A percentile compares a stretch with the other conserved stretches of the same genome.
These are phyloP conservation scores for Willaertia magna DNA, from an alignment of 208 protist genomes.

Conservation along the genomic window DNA sequence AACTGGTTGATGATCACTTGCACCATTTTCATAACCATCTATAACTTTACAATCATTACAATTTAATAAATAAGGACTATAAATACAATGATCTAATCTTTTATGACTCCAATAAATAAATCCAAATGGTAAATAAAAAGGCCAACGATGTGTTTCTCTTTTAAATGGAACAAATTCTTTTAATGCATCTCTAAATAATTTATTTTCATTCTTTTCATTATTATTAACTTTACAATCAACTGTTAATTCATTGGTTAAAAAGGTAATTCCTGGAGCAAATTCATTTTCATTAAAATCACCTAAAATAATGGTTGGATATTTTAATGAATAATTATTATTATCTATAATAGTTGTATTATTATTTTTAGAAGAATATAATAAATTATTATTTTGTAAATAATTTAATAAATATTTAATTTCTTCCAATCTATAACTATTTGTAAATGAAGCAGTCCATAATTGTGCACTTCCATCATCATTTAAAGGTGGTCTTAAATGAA, in stretches of 20 bases:
- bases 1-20: background rate
- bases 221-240: background rate
- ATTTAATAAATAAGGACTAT: background rate
- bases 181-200: background rate
- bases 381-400: background rate
- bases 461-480: background rate
- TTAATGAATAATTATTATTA: background rate
- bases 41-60: background rate
- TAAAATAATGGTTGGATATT: background rate
- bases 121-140: background rate
- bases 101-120: background rate
- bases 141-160: background rate
- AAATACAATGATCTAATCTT: background rate
- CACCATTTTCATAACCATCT: background rate
- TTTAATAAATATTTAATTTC: background rate
- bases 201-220: background rate
- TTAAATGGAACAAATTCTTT: background rate
- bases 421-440: background rate
- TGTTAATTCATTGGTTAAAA: background rate
- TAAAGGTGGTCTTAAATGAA: background rate
- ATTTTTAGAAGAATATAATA: background rate
- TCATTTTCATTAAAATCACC: background rate
- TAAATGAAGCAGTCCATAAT: background rate
- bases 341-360: background rate
- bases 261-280: background rate